Percentiles rank a stretch among this genome's conserved stretches.
phyloP scores from a whole-genome alignment of 129 eudicot species.

The Artemisia tridentata region DNA sequence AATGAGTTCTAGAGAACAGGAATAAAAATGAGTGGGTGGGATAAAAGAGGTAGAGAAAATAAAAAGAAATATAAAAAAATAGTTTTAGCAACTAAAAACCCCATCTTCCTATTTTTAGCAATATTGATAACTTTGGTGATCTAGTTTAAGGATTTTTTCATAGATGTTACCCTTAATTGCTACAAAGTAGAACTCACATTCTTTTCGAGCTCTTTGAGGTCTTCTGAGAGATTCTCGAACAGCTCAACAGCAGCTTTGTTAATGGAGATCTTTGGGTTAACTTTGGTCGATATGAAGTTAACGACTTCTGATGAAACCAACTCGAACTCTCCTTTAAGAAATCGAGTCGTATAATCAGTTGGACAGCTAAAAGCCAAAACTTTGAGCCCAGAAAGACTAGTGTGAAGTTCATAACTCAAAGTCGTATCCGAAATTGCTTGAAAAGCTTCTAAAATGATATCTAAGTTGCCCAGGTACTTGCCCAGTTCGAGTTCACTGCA shows the following conservation, averaged over 20 bases:
- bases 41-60: no score
- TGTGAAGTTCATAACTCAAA: constrained; percentile 5
- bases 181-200: constrained; percentile 1
- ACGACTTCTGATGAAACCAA: constrained; percentile 25
- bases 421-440: constrained; percentile 7
- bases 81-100: no score
- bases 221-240: constrained; percentile 7
- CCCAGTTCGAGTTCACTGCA: constrained; percentile 37
- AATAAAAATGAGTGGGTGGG: no score
- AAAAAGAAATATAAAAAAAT: no score
- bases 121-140: no score
- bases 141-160: no score
- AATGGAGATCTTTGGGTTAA: constrained; percentile 27
- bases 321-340: constrained; percentile 9
- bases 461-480: constrained; percentile 24
- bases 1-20: no score
- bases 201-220: background rate
- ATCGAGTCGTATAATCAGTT: background rate
- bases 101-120: no score
- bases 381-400: constrained; percentile 13
- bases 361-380: constrained; percentile 21
- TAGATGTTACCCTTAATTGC: background rate
- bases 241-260: constrained; percentile 28
- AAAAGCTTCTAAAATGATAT: constrained; percentile 26
- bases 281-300: constrained; percentile 31